Conservation (phyloP, 345 rosid species). For the Microthlaspi erraticum region DNA sequence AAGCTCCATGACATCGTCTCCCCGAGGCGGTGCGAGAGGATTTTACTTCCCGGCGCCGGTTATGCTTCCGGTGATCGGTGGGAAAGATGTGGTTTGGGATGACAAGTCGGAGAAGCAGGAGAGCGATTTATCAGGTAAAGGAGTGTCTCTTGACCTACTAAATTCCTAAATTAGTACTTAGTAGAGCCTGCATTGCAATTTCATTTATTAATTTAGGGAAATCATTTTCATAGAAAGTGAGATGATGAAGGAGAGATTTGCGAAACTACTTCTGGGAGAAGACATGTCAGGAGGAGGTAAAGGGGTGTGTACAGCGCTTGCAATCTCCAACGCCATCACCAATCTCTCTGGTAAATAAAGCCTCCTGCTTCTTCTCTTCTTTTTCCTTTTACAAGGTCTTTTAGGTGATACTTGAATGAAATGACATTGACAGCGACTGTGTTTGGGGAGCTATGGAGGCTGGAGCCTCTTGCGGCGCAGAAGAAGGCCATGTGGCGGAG, state of each 20-base stretch:
- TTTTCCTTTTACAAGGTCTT: no score
- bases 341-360: conserved; percentile 76
- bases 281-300: conserved; percentile 99
- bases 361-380: background rate
- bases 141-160: no score
- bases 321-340: conserved; percentile 97
- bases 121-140: conserved; percentile 69
- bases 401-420: no score
- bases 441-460: conserved; percentile 95
- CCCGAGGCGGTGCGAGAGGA: conserved; percentile 40
- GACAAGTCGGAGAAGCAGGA: conserved; percentile 63
- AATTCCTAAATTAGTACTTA: conserved; percentile 3
- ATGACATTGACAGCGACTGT: conserved; percentile 80
- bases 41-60: conserved; percentile 61
- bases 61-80: conserved; percentile 68
- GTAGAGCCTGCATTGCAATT: no score
- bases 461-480: conserved; percentile 81
- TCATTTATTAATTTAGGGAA: background rate
- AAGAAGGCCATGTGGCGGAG: conserved; percentile 94
- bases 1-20: conserved; percentile 72
- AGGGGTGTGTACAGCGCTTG: conserved; percentile 97
- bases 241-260: conserved; percentile 99
- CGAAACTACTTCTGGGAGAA: conserved; percentile 94
- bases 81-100: conserved; percentile 70
- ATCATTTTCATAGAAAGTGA: conserved; percentile 60